Conservation (phyloP, 2,329 filamentous ascomycete genomes). For the Xylariaceae sp. region DNA sequence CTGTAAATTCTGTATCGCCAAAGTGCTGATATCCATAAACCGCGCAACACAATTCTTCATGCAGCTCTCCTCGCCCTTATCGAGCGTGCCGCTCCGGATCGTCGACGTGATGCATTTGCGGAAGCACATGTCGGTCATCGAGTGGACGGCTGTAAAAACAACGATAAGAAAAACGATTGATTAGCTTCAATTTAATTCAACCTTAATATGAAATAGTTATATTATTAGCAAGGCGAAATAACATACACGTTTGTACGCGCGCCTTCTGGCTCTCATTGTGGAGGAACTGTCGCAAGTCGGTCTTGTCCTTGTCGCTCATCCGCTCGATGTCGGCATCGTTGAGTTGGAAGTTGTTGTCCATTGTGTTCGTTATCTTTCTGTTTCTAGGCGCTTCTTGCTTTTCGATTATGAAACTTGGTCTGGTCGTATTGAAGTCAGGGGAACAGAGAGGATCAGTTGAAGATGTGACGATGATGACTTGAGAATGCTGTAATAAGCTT, state of each 20-base stretch:
- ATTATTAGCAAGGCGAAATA: too few relatives aligned
- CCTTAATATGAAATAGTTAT: too few relatives aligned
- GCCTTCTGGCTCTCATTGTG: slow-evolving; percentile 81
- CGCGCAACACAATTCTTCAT: slow-evolving; percentile 90
- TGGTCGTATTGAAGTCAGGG: background rate
- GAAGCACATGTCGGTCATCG: slow-evolving; percentile 76
- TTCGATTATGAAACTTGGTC: too few relatives aligned
- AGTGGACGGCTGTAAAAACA: slow-evolving; percentile 46
- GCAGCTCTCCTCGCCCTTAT: slow-evolving; percentile 75
- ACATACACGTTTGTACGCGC: slow-evolving; percentile 57
- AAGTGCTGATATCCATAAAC: slow-evolving; percentile 83
- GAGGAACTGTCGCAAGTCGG: slow-evolving; percentile 83
- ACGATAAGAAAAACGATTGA: too few relatives aligned
- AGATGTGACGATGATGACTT: background rate
- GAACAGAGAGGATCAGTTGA: background rate
- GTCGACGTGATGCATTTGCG: slow-evolving; percentile 81
- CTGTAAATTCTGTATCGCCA: slow-evolving; percentile 83
- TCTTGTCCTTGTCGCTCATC: slow-evolving; percentile 78
- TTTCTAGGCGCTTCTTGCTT: too few relatives aligned
- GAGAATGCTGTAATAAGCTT: background rate
- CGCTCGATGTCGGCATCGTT: slow-evolving; percentile 63
- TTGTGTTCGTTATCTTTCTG: slow-evolving; percentile 7
- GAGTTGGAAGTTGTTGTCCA: slow-evolving; percentile 32
- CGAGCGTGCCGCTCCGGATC: slow-evolving; percentile 69
- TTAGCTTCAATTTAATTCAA: too few relatives aligned